Evolutionary conservation across 768 basidiomycete species (phyloP).

Genomic region (Boletus insuetus): DNA sequence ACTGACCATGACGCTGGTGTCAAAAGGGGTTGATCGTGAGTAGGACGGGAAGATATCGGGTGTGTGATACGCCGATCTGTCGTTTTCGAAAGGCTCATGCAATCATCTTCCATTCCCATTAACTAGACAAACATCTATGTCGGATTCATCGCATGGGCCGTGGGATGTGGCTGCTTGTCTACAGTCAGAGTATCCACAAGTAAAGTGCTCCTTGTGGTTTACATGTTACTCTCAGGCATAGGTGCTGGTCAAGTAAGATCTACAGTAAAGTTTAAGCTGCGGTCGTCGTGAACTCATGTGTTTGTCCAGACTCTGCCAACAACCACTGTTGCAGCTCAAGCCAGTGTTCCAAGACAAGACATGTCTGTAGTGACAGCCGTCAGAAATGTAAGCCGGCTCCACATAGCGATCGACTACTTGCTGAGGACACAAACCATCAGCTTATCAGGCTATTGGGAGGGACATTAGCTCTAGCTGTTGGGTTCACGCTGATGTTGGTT

Average conservation of each 20-base stretch:
- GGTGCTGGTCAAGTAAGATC: slow-evolving; percentile 57
- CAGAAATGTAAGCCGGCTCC: slow-evolving; percentile 45
- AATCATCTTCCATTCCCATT: not conserved
- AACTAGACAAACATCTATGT: slow-evolving; percentile 37
- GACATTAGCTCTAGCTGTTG: slow-evolving; percentile 62
- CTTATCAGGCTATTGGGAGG: slow-evolving; percentile 71
- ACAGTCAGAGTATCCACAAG: slow-evolving; percentile 51
- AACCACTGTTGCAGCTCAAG: slow-evolving; percentile 70
- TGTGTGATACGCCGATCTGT: slow-evolving; percentile 17
- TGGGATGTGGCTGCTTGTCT: slow-evolving; percentile 70
- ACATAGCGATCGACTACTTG: not conserved
- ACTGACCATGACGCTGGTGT: not conserved
- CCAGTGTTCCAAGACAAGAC: slow-evolving; percentile 64
- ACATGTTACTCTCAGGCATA: slow-evolving; percentile 55
- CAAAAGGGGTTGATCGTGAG: slow-evolving; percentile 58
- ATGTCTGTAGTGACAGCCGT: slow-evolving; percentile 77
- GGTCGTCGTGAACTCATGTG: not conserved
- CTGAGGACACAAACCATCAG: slow-evolving; percentile 30
- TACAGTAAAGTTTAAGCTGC: not conserved
- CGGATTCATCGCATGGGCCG: slow-evolving; percentile 67
- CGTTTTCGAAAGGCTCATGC: not conserved
- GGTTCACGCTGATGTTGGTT: slow-evolving; percentile 52
- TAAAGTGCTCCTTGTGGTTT: slow-evolving; percentile 53
- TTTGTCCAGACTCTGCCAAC: slow-evolving; percentile 50
- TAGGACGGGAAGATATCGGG: slow-evolving; percentile 62